Percentiles rank a stretch among this genome's conserved stretches.
Evolutionary conservation across 2,329 filamentous ascomycete species (phyloP).

Genomic region (Malbranchea zuffiana): DNA sequence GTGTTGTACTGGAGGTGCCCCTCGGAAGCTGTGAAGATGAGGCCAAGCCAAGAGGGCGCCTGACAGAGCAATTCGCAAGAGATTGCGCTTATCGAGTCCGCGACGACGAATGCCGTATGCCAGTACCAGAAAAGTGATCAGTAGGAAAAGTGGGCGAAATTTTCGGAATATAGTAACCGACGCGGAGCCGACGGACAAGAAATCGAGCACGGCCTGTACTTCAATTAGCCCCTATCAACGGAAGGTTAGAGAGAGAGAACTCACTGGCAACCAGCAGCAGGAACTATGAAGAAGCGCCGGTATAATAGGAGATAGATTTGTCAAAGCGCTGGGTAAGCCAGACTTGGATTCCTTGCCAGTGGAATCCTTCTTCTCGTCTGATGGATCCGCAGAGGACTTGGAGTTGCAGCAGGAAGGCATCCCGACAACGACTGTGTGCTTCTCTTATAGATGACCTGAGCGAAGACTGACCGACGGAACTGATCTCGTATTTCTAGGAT

Average conservation of each 20-base stretch:
- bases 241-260: not conserved
- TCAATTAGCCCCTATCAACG: not conserved
- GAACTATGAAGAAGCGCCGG: constrained; percentile 14
- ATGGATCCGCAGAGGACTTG: not conserved
- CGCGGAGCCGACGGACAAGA: constrained; percentile 14
- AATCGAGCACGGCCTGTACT: constrained; percentile 12
- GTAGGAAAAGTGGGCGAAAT: constrained; percentile 12
- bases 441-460: not conserved
- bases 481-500: not conserved
- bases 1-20: not conserved
- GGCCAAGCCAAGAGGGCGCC: constrained; percentile 12
- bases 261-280: constrained; percentile 15
- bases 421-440: not conserved
- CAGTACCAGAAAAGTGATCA: constrained; percentile 12
- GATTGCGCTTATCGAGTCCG: constrained; percentile 11
- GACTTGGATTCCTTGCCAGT: not conserved
- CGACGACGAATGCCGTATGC: constrained; percentile 10
- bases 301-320: constrained; percentile 10
- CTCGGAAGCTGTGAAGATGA: constrained; percentile 4
- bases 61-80: constrained; percentile 11
- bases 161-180: constrained; percentile 10
- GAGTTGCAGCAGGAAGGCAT: constrained; percentile 3
- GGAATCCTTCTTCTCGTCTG: not conserved
- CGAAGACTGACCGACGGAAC: not conserved
- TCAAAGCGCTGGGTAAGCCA: constrained; percentile 1